Evolutionary conservation across 164 flowering plant species (phyloP), one percentile per base, ranked within the genome.

Genomic region (Amborella trichopoda): DNA sequence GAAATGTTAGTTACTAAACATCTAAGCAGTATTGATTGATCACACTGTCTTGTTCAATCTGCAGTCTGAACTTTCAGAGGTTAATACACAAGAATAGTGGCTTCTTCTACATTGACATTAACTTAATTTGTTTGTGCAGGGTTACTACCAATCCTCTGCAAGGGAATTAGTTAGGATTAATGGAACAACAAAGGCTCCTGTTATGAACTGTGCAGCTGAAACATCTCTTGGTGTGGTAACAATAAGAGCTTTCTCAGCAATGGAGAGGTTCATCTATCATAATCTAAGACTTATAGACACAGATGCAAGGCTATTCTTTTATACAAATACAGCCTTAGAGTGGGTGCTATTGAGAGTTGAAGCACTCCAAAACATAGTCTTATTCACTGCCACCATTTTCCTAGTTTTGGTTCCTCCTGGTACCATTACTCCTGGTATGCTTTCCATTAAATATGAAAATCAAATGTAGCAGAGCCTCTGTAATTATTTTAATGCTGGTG

Each of bases 171-270:
- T 77, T 23, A 66, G 97, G 58, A 79, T 90, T 36, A 83, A 81
- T 41, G 94, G 94, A 58, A 90, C 89, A 6, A 83, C 97, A 4
- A 90, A 85, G 67, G 95, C 97, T 6, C 91, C 94, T 1, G 68
- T 85, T 11, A 74, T 80, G 84, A 85, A 81, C 45, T 76, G 68
- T 59, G 76, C 77, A 53, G 63, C 88, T 3, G 97, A 90, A 71
- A 83, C 95, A 53, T 67, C 88, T 23, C 79, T 64, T 23, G 95
- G 97, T 8, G 88, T 73, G 22, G 71, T 70, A 26, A 82, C 90
- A 2, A 79, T 85, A 47, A 63, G 94, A 66, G 87, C 90, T 41
- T 89, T 89, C 43, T 44, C 53, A 26, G 68, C 54, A 75, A 66
- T 16, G 43, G 71, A 71, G 9, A 55, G 64, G 42, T 85, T 80